Conservation (phyloP, 2,329 filamentous ascomycete species). For the Chaetomiaceae sp. region DNA sequence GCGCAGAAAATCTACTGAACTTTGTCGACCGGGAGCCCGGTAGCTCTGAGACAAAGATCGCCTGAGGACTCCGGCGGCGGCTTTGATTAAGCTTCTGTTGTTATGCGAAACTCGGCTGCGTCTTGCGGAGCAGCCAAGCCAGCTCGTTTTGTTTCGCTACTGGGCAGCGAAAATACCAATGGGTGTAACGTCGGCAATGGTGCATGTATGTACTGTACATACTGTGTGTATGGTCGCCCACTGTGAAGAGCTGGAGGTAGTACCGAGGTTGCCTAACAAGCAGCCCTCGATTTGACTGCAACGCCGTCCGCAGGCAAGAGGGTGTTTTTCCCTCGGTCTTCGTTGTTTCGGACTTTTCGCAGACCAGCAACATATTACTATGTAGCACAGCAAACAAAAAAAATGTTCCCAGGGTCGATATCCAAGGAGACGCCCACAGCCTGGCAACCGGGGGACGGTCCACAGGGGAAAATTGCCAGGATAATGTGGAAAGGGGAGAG, state of each 20-base stretch:
- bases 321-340: not conserved
- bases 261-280: too few relatives aligned
- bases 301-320: too few relatives aligned
- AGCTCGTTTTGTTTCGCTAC: slow-evolving; percentile 18
- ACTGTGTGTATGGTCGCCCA: too few relatives aligned
- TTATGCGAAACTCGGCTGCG: slow-evolving; percentile 14
- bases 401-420: too few relatives aligned
- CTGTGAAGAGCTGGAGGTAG: too few relatives aligned
- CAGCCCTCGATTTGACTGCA: not conserved
- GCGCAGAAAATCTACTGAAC: slow-evolving; percentile 5
- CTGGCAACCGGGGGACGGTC: not conserved
- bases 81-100: not conserved
- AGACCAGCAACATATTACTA: not conserved
- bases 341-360: not conserved
- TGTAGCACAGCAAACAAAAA: too few relatives aligned
- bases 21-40: slow-evolving; percentile 15
- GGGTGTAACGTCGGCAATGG: not conserved
- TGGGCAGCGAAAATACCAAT: not conserved
- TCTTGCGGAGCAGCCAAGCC: slow-evolving; percentile 7
- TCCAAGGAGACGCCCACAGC: too few relatives aligned
- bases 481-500: slow-evolving; percentile 9
- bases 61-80: slow-evolving; percentile 2
- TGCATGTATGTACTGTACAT: too few relatives aligned
- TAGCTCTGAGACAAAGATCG: slow-evolving; percentile 21
- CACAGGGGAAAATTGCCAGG: slow-evolving; percentile 10